Evolutionary conservation across 2,329 filamentous ascomycete genomes (phyloP), one percentile per base, ranked within the genome.

Genomic region (Rhexocercosporidium sp.): DNA sequence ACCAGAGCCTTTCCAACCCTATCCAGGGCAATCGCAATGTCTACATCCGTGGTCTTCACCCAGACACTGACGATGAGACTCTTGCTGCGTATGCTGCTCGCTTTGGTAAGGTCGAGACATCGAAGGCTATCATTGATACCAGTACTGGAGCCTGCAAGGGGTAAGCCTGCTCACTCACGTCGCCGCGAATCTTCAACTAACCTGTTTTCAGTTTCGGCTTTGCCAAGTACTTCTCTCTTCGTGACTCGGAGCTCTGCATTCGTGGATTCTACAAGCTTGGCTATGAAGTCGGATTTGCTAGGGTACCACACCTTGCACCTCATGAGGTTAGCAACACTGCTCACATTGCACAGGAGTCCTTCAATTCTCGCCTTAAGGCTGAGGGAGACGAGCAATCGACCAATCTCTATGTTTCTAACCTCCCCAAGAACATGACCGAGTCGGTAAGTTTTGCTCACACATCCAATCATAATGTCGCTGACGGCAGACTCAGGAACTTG

Each of bases 71-170:
- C 59, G 96, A 99, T 76, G 92, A 96, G 59, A 90, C 96, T 77
- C 84, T 99, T 20, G 87, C 92, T 74, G 85, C 85, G 51, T 98
- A 96, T 81, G 91, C 95, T 51, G 85, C 88, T 73, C 92, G 95
- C 60, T 99, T 98, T 77, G 96, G 96, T 49, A 90, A 91, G 68
- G 96, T 99, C 66, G 93, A 97, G 81, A 97, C 94, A 72, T 97
- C 94, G 76, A 99, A 99, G 85, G 96, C 96, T 16, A 99, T 99
- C 81, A 97, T 99, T 76, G 96, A 99, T 81, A 91, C 94, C 62
- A 90, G 92, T 73, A 97, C 93, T 59, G 93, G 94, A 68, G 90
- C 94, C 70, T 99, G 96, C 88, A 99, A 99, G 82, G 96, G 96
- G 96, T 97, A 82, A 75, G 86, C 81, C 22, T 16, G 9, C 9